Conservation (phyloP, 2,329 filamentous ascomycete species). For the Fonsecaea nubica region DNA sequence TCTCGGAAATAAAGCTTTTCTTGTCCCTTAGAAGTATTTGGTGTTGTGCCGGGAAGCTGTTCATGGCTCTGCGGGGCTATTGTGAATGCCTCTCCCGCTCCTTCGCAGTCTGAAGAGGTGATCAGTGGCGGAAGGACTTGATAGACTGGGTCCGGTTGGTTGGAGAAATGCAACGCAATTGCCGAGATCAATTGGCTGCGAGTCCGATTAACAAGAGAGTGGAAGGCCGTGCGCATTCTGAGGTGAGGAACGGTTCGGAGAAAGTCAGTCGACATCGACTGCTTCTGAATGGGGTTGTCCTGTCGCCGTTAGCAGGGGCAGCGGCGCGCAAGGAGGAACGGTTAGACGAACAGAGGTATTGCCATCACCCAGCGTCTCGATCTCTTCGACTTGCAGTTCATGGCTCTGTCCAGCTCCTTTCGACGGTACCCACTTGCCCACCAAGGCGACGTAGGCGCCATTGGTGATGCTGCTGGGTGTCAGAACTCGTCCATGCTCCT, state of each 20-base stretch:
- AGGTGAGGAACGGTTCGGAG: conserved; percentile 88
- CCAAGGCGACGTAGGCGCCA: conserved; percentile 78
- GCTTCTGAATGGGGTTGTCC: conserved; percentile 94
- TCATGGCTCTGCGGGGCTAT: conserved; percentile 56
- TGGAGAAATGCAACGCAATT: conserved; percentile 74
- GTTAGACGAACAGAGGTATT: conserved; percentile 53
- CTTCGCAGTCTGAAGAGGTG: conserved; percentile 96
- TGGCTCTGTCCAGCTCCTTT: conserved; percentile 72
- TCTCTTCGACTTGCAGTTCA: conserved; percentile 76
- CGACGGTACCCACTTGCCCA: conserved; percentile 75
- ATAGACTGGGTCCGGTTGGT: conserved; percentile 68
- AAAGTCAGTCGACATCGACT: conserved; percentile 89
- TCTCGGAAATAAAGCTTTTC: conserved; percentile 75
- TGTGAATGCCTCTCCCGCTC: conserved; percentile 90
- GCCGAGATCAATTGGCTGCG: conserved; percentile 79
- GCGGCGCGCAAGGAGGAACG: not conserved
- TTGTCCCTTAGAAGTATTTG: conserved; percentile 45
- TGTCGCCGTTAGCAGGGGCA: conserved; percentile 48
- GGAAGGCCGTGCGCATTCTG: conserved; percentile 78
- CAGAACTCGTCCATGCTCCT: conserved; percentile 40
- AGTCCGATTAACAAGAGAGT: conserved; percentile 79
- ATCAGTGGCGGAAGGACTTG: conserved; percentile 91
- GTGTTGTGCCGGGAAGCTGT: conserved; percentile 26
- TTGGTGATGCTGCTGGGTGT: conserved; percentile 70
- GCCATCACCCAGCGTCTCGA: conserved; percentile 76